phyloP scores from a whole-genome alignment of 805 yeast genomes.

The Phaffomyces opuntiae region DNA sequence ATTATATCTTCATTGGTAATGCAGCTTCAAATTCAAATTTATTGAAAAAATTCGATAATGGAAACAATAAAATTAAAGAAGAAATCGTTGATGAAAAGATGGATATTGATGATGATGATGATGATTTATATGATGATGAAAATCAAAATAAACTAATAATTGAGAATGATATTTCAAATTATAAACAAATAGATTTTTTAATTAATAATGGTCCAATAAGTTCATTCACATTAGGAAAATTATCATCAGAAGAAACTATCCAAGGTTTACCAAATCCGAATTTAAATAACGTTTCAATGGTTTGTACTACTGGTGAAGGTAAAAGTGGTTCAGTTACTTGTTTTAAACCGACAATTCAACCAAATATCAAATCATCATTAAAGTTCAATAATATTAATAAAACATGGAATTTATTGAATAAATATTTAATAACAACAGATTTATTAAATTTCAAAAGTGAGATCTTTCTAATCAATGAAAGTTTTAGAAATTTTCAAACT shows the following conservation, averaged over 20 bases:
- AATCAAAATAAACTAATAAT: conserved; percentile 15
- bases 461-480: conserved; percentile 54
- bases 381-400: conserved; percentile 66
- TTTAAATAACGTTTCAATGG: conserved; percentile 54
- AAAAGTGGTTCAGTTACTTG: conserved; percentile 48
- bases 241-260: conserved; percentile 44
- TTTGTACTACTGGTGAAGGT: conserved; percentile 64
- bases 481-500: conserved; percentile 53
- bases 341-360: conserved; percentile 63
- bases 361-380: conserved; percentile 58
- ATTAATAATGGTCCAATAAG: conserved; percentile 69
- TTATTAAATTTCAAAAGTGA: conserved; percentile 57
- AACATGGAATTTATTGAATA: conserved; percentile 65
- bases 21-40: conserved; percentile 53
- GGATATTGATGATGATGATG: conserved; percentile 29
- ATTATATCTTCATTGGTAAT: conserved; percentile 52
- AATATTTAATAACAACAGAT: conserved; percentile 67
- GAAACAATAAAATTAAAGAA: neutral
- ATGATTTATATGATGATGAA: conserved; percentile 24
- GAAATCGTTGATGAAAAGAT: conserved; percentile 34
- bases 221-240: conserved; percentile 57
- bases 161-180: conserved; percentile 25
- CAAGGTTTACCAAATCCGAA: conserved; percentile 68
- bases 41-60: conserved; percentile 21
- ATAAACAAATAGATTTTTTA: conserved; percentile 45